These are phyloP conservation scores for Moringa oleifera DNA, from an alignment of 345 rosid genomes.

Conservation along the genomic window DNA sequence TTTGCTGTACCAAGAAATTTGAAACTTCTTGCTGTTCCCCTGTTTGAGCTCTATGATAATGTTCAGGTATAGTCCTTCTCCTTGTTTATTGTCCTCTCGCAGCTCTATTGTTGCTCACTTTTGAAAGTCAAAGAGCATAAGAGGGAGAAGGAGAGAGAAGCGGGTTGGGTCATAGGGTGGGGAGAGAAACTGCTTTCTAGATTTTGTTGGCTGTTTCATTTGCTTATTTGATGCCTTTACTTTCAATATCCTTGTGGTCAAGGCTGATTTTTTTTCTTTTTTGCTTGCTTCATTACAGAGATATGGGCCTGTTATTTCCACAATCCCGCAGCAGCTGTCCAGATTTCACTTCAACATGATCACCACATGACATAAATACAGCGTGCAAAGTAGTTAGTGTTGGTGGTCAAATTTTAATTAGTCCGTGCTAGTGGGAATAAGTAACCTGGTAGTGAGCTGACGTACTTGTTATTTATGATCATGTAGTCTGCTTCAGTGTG, in stretches of 20 bases:
- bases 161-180: too few relatives aligned
- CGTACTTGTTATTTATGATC: neutral
- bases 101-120: neutral
- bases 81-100: neutral
- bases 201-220: neutral
- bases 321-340: slow-evolving; percentile 76
- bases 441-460: neutral
- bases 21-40: slow-evolving; percentile 71
- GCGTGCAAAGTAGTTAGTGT: neutral
- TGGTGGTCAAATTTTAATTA: neutral
- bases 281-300: slow-evolving; percentile 38
- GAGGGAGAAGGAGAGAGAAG: neutral
- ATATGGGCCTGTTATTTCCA: slow-evolving; percentile 71
- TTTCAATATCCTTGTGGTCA: neutral
- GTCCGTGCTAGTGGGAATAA: neutral
- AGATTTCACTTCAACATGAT: slow-evolving; percentile 76
- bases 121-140: neutral
- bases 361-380: slow-evolving; percentile 22
- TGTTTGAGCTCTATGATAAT: slow-evolving; percentile 74
- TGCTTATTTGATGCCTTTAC: neutral
- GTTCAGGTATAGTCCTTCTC: slow-evolving; percentile 39
- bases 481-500: neutral
- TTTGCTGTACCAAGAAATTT: slow-evolving; percentile 73
- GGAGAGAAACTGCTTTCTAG: neutral
- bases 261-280: neutral